A percentile compares a stretch with the other conserved stretches of the same genome.
Evolutionary conservation across 768 basidiomycete species (phyloP).

Genomic region (Gelatoporia subvermispora): DNA sequence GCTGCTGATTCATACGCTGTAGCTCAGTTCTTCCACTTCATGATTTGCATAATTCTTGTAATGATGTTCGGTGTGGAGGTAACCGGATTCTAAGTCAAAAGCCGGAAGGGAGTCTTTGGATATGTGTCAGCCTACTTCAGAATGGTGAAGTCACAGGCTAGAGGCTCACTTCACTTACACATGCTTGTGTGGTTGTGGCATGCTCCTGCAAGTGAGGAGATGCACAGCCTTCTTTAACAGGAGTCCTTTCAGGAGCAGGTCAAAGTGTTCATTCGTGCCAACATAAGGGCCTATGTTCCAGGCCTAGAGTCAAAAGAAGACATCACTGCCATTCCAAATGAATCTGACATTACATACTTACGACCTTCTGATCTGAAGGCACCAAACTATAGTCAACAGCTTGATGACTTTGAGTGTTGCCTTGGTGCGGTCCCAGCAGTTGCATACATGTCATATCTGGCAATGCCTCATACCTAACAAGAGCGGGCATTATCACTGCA

Average conservation of each 20-base stretch:
- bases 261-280: slow-evolving; percentile 23
- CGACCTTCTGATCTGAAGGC: slow-evolving; percentile 29
- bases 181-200: slow-evolving; percentile 33
- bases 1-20: slow-evolving; percentile 37
- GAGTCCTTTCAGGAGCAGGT: slow-evolving; percentile 26
- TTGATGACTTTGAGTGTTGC: slow-evolving; percentile 10
- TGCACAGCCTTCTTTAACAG: slow-evolving; percentile 18
- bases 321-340: slow-evolving; percentile 19
- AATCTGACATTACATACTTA: slow-evolving; percentile 26
- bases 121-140: slow-evolving; percentile 30
- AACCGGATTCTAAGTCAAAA: slow-evolving; percentile 6
- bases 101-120: slow-evolving; percentile 30
- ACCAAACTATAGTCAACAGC: slow-evolving; percentile 13
- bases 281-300: slow-evolving; percentile 29
- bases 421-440: slow-evolving; percentile 11
- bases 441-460: slow-evolving; percentile 15
- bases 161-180: slow-evolving; percentile 38
- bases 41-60: slow-evolving; percentile 27
- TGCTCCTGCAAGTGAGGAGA: slow-evolving; percentile 27
- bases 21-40: slow-evolving; percentile 36
- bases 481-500: slow-evolving; percentile 14
- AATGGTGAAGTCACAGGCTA: slow-evolving; percentile 36
- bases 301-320: slow-evolving; percentile 16
- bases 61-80: slow-evolving; percentile 29
- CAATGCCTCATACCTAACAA: slow-evolving; percentile 7